Percentiles rank a stretch among this genome's conserved stretches.
These are phyloP conservation scores for Pigoraptor vietnamica DNA, from an alignment of 78 protist species.

Conservation along the genomic window DNA sequence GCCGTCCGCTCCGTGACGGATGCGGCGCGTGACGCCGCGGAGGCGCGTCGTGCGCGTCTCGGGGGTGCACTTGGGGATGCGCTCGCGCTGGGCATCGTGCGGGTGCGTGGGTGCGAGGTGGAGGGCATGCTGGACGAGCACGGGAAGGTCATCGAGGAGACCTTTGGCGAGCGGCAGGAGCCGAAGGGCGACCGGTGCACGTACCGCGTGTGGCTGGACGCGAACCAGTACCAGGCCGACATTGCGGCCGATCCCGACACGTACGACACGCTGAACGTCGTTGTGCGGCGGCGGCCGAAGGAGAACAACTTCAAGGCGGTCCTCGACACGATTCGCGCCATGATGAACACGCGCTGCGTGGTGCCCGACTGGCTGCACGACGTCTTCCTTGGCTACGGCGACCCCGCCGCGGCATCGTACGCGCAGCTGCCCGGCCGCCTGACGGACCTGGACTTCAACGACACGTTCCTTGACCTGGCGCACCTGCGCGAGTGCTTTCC, in stretches of 20 bases:
- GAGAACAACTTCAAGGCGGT: constrained; percentile 86
- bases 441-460: constrained; percentile 55
- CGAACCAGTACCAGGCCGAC: constrained; percentile 64
- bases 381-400: constrained; percentile 78
- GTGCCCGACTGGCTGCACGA: constrained; percentile 90
- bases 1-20: neutral
- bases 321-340: constrained; percentile 75
- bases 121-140: constrained; percentile 5
- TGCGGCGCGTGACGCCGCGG: neutral
- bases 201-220: constrained; percentile 59
- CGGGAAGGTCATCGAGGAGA: constrained; percentile 13
- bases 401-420: constrained; percentile 30
- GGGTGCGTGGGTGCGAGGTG: constrained; percentile 67
- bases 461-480: constrained; percentile 65
- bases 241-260: neutral
- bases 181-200: neutral
- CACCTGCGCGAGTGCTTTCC: constrained; percentile 60
- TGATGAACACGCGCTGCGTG: constrained; percentile 47
- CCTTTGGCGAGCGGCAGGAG: neutral
- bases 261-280: constrained; percentile 65
- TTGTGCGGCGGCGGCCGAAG: constrained; percentile 82
- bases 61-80: neutral
- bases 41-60: neutral
- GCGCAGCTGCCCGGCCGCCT: neutral
- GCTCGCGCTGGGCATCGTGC: constrained; percentile 12